phyloP scores from a whole-genome alignment of 495 filamentous ascomycete species.

The Hypoxylon perforatum region DNA sequence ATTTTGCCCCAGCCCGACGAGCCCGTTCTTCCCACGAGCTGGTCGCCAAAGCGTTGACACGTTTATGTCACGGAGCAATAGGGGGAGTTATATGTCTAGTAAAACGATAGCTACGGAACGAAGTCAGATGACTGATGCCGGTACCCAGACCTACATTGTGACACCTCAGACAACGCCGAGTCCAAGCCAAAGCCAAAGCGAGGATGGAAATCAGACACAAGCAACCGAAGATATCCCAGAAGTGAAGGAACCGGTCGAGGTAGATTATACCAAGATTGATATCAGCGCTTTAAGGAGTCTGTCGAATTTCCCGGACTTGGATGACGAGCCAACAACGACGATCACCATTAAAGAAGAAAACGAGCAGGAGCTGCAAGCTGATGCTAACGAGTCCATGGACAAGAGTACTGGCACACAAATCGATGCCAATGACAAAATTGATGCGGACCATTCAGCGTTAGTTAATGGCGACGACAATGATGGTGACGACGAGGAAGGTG shows the following conservation, averaged over 20 bases:
- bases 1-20: constrained; percentile 78
- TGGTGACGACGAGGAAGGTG: constrained; percentile 54
- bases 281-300: constrained; percentile 54
- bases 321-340: constrained; percentile 33
- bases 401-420: constrained; percentile 15
- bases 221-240: constrained; percentile 50
- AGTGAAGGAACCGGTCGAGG: constrained; percentile 56
- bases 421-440: background rate
- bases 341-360: constrained; percentile 33
- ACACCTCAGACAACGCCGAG: constrained; percentile 59
- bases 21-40: constrained; percentile 78
- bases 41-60: constrained; percentile 76
- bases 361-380: constrained; percentile 47
- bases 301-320: constrained; percentile 45
- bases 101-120: constrained; percentile 66
- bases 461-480: constrained; percentile 45
- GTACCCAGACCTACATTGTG: constrained; percentile 64
- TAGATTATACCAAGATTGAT: constrained; percentile 67
- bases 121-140: constrained; percentile 69
- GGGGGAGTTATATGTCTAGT: constrained; percentile 70
- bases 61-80: constrained; percentile 68
- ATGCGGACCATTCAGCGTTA: constrained; percentile 43
- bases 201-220: constrained; percentile 53
- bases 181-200: constrained; percentile 58
- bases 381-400: constrained; percentile 10